Conservation (phyloP, 805 yeast species). For the Ogataea minuta region DNA sequence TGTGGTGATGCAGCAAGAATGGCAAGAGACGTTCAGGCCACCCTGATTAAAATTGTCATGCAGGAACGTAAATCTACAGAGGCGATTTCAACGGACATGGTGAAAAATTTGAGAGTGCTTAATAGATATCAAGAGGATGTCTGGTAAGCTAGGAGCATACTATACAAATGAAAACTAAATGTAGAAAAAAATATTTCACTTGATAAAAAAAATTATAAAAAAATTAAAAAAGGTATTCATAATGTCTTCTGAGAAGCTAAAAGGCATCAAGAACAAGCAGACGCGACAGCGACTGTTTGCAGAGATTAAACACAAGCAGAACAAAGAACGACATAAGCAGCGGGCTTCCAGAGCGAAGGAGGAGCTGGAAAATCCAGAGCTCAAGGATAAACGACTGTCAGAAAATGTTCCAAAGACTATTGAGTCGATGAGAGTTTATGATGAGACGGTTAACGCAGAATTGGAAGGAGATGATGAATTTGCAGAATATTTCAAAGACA, state of each 20-base stretch:
- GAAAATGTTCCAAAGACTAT: constrained; percentile 79
- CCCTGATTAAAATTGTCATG: constrained; percentile 62
- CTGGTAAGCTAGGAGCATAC: constrained; percentile 54
- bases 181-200: constrained; percentile 1
- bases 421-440: constrained; percentile 80
- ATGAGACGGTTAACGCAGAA: constrained; percentile 70
- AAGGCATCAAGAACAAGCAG: constrained; percentile 67
- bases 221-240: not conserved
- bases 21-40: constrained; percentile 89
- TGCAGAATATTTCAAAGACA: constrained; percentile 50
- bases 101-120: constrained; percentile 75
- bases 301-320: constrained; percentile 67
- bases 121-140: constrained; percentile 97
- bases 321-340: constrained; percentile 71
- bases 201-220: constrained; percentile 2
- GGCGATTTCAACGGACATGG: constrained; percentile 70
- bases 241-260: constrained; percentile 39
- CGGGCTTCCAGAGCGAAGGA: constrained; percentile 85
- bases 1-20: constrained; percentile 96
- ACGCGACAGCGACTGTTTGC: constrained; percentile 78
- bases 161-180: not conserved
- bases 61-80: constrained; percentile 60
- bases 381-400: constrained; percentile 74
- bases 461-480: constrained; percentile 67
- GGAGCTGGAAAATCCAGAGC: constrained; percentile 78